Conservation (phyloP, 208 protist species). For the Blastocrithidia nonstop region DNA sequence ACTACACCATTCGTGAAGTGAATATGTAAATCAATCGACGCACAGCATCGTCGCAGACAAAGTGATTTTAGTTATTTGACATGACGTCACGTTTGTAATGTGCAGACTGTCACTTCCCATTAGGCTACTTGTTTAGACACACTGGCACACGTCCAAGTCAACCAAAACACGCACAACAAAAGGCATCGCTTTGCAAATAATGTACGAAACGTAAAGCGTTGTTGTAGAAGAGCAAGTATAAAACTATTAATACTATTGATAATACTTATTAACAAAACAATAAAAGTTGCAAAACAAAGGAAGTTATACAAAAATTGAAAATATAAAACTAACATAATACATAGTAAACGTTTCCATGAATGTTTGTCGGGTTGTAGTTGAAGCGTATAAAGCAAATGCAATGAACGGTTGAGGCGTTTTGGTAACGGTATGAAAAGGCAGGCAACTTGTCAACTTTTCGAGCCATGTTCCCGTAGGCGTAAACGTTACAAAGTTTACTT, state of each 20-base stretch:
- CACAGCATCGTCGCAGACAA: too few relatives aligned
- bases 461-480: constrained; percentile 55
- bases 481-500: constrained; percentile 64
- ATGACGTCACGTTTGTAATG: too few relatives aligned
- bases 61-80: too few relatives aligned
- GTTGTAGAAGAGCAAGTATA: too few relatives aligned
- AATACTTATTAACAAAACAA: background rate
- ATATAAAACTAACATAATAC: background rate
- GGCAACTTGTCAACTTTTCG: constrained; percentile 43
- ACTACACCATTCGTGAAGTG: too few relatives aligned
- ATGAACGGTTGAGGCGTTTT: constrained; percentile 46
- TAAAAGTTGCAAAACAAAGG: background rate
- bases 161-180: background rate
- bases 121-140: too few relatives aligned
- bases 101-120: too few relatives aligned
- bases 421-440: constrained; percentile 43
- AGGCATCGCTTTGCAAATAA: background rate
- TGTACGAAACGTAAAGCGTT: background rate
- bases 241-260: background rate
- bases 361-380: constrained; percentile 61
- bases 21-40: too few relatives aligned
- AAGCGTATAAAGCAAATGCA: constrained; percentile 50
- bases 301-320: background rate
- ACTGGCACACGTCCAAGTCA: too few relatives aligned
- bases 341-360: constrained; percentile 7